Percentiles rank a stretch among this genome's conserved stretches.
Conservation (phyloP, 73 alveolate genomes). For the Urostyla sp. region DNA sequence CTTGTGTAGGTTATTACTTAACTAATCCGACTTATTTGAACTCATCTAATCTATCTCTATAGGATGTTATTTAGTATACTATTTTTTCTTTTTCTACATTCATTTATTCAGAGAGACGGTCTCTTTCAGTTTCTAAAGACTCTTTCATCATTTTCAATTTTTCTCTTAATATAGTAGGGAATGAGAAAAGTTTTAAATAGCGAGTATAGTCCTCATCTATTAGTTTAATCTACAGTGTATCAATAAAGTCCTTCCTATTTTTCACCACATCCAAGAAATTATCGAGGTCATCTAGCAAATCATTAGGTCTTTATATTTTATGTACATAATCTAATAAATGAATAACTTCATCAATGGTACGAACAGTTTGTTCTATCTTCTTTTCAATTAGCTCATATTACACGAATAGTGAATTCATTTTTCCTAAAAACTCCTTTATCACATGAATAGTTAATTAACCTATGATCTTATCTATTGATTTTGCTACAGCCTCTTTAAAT, state of each 20-base stretch:
- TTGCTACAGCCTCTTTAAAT: constrained; percentile 26
- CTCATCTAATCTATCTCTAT: constrained; percentile 52
- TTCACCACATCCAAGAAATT: constrained; percentile 54
- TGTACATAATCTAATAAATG: constrained; percentile 65
- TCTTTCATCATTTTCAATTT: constrained; percentile 36
- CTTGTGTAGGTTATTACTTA: neutral
- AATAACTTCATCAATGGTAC: constrained; percentile 71
- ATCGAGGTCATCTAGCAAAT: constrained; percentile 64
- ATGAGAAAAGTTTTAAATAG: constrained; percentile 59
- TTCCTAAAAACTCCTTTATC: constrained; percentile 49
- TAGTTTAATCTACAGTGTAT: constrained; percentile 50
- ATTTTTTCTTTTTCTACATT: constrained; percentile 61
- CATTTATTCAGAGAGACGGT: constrained; percentile 60
- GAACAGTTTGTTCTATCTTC: constrained; percentile 34
- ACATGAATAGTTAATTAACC: constrained; percentile 40
- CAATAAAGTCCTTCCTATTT: constrained; percentile 69
- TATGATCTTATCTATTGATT: constrained; percentile 55
- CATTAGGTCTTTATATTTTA: constrained; percentile 65
- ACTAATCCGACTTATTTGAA: constrained; percentile 61
- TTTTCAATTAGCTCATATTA: constrained; percentile 54
- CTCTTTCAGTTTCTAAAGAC: constrained; percentile 64
- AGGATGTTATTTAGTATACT: constrained; percentile 19
- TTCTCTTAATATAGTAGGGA: constrained; percentile 37
- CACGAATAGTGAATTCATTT: constrained; percentile 42
- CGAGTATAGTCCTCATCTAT: constrained; percentile 23